phyloP scores from a whole-genome alignment of 441 rosid genomes.

The Capsella rubella region DNA sequence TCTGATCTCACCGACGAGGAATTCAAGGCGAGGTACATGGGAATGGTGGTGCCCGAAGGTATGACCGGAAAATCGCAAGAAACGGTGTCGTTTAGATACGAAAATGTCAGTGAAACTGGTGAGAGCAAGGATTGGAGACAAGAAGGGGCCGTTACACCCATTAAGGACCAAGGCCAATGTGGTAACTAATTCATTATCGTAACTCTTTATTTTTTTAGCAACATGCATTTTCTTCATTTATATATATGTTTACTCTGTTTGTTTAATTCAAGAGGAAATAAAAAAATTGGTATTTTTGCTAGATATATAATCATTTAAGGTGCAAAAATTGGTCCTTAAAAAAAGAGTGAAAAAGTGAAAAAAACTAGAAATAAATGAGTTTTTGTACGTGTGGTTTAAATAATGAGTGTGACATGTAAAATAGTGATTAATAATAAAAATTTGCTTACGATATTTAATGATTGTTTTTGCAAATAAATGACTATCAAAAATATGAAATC shows the following conservation, averaged over 20 bases:
- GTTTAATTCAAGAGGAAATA: too few species aligned
- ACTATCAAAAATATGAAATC: neutral
- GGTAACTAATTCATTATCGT: constrained; percentile 26
- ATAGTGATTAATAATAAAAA: too few species aligned
- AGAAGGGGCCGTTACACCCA: constrained; percentile 43
- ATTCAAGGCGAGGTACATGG: constrained; percentile 19
- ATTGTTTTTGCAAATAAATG: neutral
- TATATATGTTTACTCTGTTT: too few species aligned
- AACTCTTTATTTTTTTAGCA: neutral
- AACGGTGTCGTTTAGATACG: constrained; percentile 19
- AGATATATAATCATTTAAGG: too few species aligned
- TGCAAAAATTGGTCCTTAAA: too few species aligned
- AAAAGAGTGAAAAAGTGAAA: too few species aligned
- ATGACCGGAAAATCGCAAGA: neutral
- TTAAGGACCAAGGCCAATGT: constrained; percentile 40
- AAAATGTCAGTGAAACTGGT: constrained; percentile 34
- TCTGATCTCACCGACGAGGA: constrained; percentile 35
- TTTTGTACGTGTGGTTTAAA: too few species aligned
- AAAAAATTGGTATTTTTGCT: too few species aligned
- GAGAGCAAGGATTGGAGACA: constrained; percentile 44
- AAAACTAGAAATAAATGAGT: too few species aligned
- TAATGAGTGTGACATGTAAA: too few species aligned
- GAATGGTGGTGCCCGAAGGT: constrained; percentile 24
- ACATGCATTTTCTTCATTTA: neutral
- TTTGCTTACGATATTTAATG: too few species aligned